phyloP scores from a whole-genome alignment of 106 monocot genomes.

The Acorus gramineus region DNA sequence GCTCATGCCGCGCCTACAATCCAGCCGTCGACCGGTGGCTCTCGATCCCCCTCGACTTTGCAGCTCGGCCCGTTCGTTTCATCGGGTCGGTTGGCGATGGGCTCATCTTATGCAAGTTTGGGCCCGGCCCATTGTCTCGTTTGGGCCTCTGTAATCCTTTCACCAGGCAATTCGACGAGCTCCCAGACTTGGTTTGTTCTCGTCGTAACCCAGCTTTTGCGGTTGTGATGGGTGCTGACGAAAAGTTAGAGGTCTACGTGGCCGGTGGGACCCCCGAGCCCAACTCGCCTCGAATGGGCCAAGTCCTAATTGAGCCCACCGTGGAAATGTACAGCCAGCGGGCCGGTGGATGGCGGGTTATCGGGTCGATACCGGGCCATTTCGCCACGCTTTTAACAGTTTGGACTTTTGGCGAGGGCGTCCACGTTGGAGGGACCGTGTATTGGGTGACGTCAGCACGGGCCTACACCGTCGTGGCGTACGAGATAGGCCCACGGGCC shows the following conservation, averaged over 20 bases:
- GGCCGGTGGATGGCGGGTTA: constrained; percentile 14
- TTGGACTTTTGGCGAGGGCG: constrained; percentile 45
- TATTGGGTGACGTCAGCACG: constrained; percentile 61
- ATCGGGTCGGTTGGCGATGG: constrained; percentile 18
- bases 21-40: constrained; percentile 21
- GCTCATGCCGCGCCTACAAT: constrained; percentile 20
- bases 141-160: constrained; percentile 43
- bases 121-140: constrained; percentile 5
- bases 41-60: constrained; percentile 29
- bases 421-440: constrained; percentile 20
- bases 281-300: not conserved
- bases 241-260: constrained; percentile 17
- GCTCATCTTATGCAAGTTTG: constrained; percentile 26
- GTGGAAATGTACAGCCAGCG: constrained; percentile 33
- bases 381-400: constrained; percentile 48
- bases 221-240: constrained; percentile 4
- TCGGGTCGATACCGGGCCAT: constrained; percentile 33
- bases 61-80: constrained; percentile 18
- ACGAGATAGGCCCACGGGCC: constrained; percentile 14
- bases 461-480: constrained; percentile 46
- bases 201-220: constrained; percentile 41
- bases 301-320: constrained; percentile 23
- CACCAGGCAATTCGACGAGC: constrained; percentile 24
- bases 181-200: constrained; percentile 24
- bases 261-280: constrained; percentile 24